Evolutionary conservation across 75 land plant species (phyloP).

Genomic region (Ceratopteris richardii): DNA sequence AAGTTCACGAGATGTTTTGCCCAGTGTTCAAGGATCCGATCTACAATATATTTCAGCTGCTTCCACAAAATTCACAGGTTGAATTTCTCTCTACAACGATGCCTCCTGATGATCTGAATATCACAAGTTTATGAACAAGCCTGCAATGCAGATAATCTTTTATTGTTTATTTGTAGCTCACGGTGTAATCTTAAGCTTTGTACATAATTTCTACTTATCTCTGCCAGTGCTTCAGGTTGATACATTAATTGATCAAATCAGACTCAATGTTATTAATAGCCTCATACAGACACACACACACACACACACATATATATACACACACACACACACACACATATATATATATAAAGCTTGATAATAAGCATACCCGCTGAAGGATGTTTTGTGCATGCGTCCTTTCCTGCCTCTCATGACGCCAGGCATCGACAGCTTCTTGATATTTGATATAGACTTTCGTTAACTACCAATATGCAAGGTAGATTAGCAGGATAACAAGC

Average conservation of each 20-base stretch:
- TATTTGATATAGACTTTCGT: constrained; percentile 89
- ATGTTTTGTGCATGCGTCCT: constrained; percentile 64
- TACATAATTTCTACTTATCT: too few species aligned
- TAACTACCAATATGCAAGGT: constrained; percentile 23
- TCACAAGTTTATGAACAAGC: constrained; percentile 60
- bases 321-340: too few species aligned
- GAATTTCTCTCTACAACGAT: constrained; percentile 65
- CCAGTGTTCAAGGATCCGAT: constrained; percentile 71
- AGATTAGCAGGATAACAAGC: neutral
- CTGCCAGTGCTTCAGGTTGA: too few species aligned
- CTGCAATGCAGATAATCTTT: too few species aligned
- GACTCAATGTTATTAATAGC: too few species aligned
- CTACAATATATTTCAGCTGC: constrained; percentile 53
- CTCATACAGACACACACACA: too few species aligned
- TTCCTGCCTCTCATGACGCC: constrained; percentile 82
- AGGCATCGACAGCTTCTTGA: constrained; percentile 93
- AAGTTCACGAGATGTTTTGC: constrained; percentile 77
- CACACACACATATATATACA: too few species aligned
- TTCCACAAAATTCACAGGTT: constrained; percentile 46
- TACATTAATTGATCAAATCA: too few species aligned
- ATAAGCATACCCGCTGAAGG: constrained; percentile 64
- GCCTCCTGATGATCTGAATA: constrained; percentile 58
- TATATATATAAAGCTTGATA: too few species aligned
- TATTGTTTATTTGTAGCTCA: too few species aligned
- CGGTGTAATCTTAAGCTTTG: too few species aligned